Base-by-base conservation (phyloP, 306 rosid species). In the Quercus rubra region DNA sequence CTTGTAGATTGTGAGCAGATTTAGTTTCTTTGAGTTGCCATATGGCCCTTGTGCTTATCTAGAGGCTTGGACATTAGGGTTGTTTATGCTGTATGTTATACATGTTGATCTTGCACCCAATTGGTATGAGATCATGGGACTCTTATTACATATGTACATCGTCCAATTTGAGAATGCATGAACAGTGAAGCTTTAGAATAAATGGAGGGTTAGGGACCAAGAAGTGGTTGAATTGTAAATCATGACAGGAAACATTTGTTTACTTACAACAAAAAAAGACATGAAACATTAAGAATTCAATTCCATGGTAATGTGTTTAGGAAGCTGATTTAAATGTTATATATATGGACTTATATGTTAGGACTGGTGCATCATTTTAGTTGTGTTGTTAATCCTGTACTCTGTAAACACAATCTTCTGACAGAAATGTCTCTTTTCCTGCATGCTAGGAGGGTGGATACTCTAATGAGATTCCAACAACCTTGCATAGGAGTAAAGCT, bases 401-500 rank as follows among this genome's bases (percentile, higher is more conserved):
- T 73, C n/a, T 79, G 46, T 46, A 46, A 28, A 51, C 57, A 20
- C 69, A 74, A 46, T 55, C 74, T 67, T 49, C 76, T 83, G 75
- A 81, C 78, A 55, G 3, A 20, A 57, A 49, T 62, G 52, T 61
- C 30, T 18, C 33, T 49, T 73, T 71, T 64, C 33, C 51, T 67
- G 46, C 78, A 38, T 81, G 62, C 76, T 85, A 94, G 99, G 99
- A 94, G 80, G 86, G 97, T 73, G 98, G 92, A 70, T 88, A 88
- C 78, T 75, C 83, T 38, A 87, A 88, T 14, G 92, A 88, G 73
- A 88, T 88, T 78, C 92, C 92, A 80, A 88, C 88, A 18, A 88
- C 92, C 76, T 63, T 94, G 91, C 99, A 92, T 20, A 92, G 97
- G 33, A 95, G 99, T 85, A 95, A 93, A 86, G 98, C 99, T 54